Percentiles rank a stretch among this genome's conserved stretches.
These are phyloP conservation scores for Pichia sp. DNA, from an alignment of 1,139 yeast genomes.

Conservation along the genomic window DNA sequence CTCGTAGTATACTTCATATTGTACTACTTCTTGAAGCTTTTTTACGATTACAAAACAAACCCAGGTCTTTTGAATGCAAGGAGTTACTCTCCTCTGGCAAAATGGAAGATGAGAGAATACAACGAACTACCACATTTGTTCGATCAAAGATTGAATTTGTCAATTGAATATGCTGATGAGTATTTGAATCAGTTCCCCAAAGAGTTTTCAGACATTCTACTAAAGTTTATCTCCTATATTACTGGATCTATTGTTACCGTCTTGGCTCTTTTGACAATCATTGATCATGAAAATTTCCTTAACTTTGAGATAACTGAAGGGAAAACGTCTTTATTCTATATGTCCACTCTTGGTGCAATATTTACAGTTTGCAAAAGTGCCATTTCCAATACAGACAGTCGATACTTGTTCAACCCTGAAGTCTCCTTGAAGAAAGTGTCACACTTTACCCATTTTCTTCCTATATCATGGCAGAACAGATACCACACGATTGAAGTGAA, in stretches of 20 bases:
- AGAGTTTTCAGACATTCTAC: constrained; percentile 58
- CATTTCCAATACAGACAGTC: constrained; percentile 37
- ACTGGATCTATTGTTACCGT: constrained; percentile 89
- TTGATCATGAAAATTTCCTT: constrained; percentile 87
- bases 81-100: constrained; percentile 89
- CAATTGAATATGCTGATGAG: constrained; percentile 71
- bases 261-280: constrained; percentile 72
- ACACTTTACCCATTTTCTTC: constrained; percentile 84
- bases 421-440: constrained; percentile 71
- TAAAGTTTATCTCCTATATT: constrained; percentile 65
- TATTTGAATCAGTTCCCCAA: constrained; percentile 92
- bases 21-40: constrained; percentile 80
- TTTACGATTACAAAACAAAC: constrained; percentile 84
- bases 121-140: constrained; percentile 90
- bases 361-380: constrained; percentile 36
- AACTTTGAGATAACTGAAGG: constrained; percentile 84
- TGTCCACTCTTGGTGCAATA: constrained; percentile 70
- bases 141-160: constrained; percentile 65
- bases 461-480: constrained; percentile 77
- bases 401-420: constrained; percentile 80
- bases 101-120: constrained; percentile 91
- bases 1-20: constrained; percentile 75
- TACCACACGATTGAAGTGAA: constrained; percentile 81
- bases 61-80: constrained; percentile 82
- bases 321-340: constrained; percentile 75